These are phyloP conservation scores for Kodamaea sp. DNA, from an alignment of 1,139 yeast genomes.

Conservation along the genomic window DNA sequence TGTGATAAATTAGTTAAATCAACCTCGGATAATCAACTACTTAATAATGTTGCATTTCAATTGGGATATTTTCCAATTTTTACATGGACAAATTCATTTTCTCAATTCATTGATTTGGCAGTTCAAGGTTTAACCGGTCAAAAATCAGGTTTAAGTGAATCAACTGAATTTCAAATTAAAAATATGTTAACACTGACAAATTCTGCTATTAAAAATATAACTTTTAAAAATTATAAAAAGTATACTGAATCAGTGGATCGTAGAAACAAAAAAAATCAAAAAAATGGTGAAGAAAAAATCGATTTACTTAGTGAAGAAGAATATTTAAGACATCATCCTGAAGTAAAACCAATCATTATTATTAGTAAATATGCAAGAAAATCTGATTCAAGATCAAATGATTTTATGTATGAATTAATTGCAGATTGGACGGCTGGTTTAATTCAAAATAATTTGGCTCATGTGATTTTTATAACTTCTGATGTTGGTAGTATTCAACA, in stretches of 20 bases:
- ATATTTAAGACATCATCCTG: slow-evolving; percentile 82
- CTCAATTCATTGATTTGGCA: slow-evolving; percentile 77
- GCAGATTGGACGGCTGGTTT: slow-evolving; percentile 88
- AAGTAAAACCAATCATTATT: slow-evolving; percentile 80
- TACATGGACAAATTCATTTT: slow-evolving; percentile 83
- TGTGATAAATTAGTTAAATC: slow-evolving; percentile 74
- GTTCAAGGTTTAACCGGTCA: slow-evolving; percentile 93
- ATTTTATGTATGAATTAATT: slow-evolving; percentile 67
- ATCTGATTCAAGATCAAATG: slow-evolving; percentile 48
- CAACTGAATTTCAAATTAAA: slow-evolving; percentile 78
- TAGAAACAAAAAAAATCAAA: slow-evolving; percentile 18
- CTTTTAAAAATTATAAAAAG: slow-evolving; percentile 40
- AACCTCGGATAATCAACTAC: slow-evolving; percentile 66
- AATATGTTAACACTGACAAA: slow-evolving; percentile 74
- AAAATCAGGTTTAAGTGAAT: slow-evolving; percentile 85
- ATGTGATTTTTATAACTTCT: slow-evolving; percentile 81
- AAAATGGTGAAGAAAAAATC: slow-evolving; percentile 13
- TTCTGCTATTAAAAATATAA: slow-evolving; percentile 68
- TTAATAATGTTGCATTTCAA: slow-evolving; percentile 67
- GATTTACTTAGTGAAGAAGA: slow-evolving; percentile 65
- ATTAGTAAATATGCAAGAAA: slow-evolving; percentile 66
- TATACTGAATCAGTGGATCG: slow-evolving; percentile 21
- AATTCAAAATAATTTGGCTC: slow-evolving; percentile 77
- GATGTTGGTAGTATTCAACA: slow-evolving; percentile 76
- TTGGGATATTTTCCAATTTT: slow-evolving; percentile 91